Evolutionary conservation across 2,329 filamentous ascomycete species (phyloP).

Genomic region (Arthrocladium fulminans): DNA sequence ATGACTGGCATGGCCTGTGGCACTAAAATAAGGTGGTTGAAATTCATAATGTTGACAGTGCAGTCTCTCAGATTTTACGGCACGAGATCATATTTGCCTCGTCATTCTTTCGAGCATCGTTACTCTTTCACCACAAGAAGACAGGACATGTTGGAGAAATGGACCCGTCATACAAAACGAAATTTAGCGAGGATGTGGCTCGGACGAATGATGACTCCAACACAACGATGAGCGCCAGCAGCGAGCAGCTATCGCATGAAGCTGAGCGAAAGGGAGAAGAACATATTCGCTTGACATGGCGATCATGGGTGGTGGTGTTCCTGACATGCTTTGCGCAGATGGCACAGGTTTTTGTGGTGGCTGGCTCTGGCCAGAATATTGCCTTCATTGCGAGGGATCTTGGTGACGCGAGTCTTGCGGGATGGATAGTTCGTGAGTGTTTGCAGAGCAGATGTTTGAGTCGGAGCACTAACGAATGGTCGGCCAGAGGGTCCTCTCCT

Average conservation of each 20-base stretch:
- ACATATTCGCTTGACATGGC: slow-evolving; percentile 46
- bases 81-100: too few relatives aligned
- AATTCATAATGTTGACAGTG: too few relatives aligned
- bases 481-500: slow-evolving; percentile 44
- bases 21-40: too few relatives aligned
- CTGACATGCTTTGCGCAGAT: slow-evolving; percentile 46
- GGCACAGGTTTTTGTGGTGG: slow-evolving; percentile 48
- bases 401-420: slow-evolving; percentile 41
- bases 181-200: neutral
- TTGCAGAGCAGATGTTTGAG: neutral
- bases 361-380: slow-evolving; percentile 48
- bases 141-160: too few relatives aligned
- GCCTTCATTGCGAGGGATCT: slow-evolving; percentile 49
- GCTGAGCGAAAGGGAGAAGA: slow-evolving; percentile 16
- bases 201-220: neutral
- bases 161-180: neutral
- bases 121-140: too few relatives aligned
- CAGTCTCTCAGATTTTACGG: too few relatives aligned
- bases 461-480: neutral
- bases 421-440: slow-evolving; percentile 46
- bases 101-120: too few relatives aligned
- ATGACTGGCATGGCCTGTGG: too few relatives aligned
- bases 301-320: slow-evolving; percentile 45
- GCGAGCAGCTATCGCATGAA: neutral
- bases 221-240: neutral